Evolutionary conservation across 768 basidiomycete genomes (phyloP).

Genomic region (Fomitopsis serialis): DNA sequence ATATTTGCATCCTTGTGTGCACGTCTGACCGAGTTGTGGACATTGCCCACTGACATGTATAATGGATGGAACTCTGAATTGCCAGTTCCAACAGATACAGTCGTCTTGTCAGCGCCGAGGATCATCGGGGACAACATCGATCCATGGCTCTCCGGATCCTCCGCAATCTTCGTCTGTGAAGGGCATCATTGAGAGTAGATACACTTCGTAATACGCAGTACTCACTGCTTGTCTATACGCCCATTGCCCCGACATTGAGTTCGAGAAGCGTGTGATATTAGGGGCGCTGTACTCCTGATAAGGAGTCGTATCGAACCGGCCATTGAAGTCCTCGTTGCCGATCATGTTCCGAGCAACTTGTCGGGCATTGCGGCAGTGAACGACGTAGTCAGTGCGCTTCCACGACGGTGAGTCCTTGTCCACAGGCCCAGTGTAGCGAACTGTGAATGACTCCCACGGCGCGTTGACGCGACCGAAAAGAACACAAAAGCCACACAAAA

Average conservation of each 20-base stretch:
- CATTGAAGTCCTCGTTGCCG: slow-evolving; percentile 20
- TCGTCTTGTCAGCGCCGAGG: slow-evolving; percentile 22
- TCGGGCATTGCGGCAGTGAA: too few relatives aligned
- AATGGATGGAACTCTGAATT: slow-evolving; percentile 23
- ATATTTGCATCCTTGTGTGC: slow-evolving; percentile 15
- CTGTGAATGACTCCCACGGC: too few relatives aligned
- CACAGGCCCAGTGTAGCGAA: too few relatives aligned
- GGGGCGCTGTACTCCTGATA: slow-evolving; percentile 8
- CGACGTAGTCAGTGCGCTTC: too few relatives aligned
- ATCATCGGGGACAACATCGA: slow-evolving; percentile 19
- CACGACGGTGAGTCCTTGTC: too few relatives aligned
- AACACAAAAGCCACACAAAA: too few relatives aligned
- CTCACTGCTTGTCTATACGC: slow-evolving; percentile 26
- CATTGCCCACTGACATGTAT: slow-evolving; percentile 20
- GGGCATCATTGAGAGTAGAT: too few relatives aligned
- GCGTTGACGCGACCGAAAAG: too few relatives aligned
- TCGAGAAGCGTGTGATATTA: slow-evolving; percentile 10
- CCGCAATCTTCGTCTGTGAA: too few relatives aligned
- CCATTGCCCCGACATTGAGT: slow-evolving; percentile 27
- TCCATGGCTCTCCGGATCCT: slow-evolving; percentile 8
- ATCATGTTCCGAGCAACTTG: too few relatives aligned
- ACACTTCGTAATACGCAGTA: too few relatives aligned
- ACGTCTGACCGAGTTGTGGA: slow-evolving; percentile 16
- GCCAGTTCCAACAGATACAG: slow-evolving; percentile 19
- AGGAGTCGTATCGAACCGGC: slow-evolving; percentile 16